Evolutionary conservation across 2,329 filamentous ascomycete genomes (phyloP), one percentile per base, ranked within the genome.

Genomic region (Stagonosporopsis chrysanthemi): DNA sequence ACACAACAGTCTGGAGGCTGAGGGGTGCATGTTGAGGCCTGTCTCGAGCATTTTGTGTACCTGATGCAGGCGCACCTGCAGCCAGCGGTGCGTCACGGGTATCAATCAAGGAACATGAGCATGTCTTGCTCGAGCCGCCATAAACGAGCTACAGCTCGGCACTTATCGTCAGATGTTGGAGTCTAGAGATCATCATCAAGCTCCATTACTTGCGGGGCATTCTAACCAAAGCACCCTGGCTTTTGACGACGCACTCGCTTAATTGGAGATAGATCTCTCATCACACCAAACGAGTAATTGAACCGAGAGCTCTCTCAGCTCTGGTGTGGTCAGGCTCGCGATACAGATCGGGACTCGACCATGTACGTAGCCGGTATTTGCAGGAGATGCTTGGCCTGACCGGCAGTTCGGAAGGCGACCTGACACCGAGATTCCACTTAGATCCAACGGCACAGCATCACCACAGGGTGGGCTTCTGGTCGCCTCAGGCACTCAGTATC

Each of bases 1-100:
- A 52, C 65, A 70, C 65, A 44, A 33, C 67, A 68, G 55, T 42
- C n/a, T 22, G 48, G 48, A 14, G 42, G 48, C 48, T 39, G 47
- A 38, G 5, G 28, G 26, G 33, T 38, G 47, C 47, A 36, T 57
- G 52, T 59, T 56, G 56, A 60, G 53, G 9, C 11, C 48, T 42
- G 29, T 48, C 39, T 43, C 31, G 29, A 44, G 26, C 24, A 35
- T 36, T 48, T 28, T n/a, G 17, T 44, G 42, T 44, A 39, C 48
- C 36, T 40, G 36, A 23, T n/a, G 40, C 47, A 19, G 36, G 24
- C 33, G 35, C 35, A 29, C 39, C 43, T 44, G 22, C 41, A 24
- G 31, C n/a, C 38, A 50, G 38, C 29, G 44, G 38, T 23, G 9
- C 46, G 17, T 43, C n/a, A 11, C 23, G 15, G 23, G 26, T 22